Base-by-base conservation (phyloP, 805 yeast genomes). In the Cyberlindnera euphorbiae region DNA sequence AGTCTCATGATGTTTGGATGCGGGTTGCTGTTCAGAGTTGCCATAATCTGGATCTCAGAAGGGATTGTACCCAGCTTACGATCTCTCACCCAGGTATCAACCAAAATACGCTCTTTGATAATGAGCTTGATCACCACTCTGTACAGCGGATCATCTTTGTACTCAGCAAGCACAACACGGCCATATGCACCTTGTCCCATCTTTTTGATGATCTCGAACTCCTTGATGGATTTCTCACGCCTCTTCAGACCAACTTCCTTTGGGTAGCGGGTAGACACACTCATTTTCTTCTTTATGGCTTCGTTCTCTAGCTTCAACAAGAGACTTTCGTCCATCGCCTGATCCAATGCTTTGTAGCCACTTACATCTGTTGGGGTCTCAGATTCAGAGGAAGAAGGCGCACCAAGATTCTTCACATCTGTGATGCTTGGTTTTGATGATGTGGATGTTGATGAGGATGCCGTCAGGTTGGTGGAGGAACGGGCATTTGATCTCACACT, bases 141-240 rank as follows among this genome's bases (percentile, higher is more conserved):
- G 56, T 84, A 80, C 2, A 61, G 60, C 0, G 74, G 70, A 47
- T 83, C 87, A 18, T 70, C 66, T 30, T 71, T 74, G 52, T 81
- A 83, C 56, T 73, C 73, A 4, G 85, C 93, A 17, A 86, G 68
- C 17, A 86, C 81, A 14, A 93, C 98, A 54, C 86, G 85, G 10
- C 98, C 98, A 54, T 93, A 93, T 0, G 97, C 96, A 26, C 98
- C 98, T 58, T 84, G 90, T 1, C 98, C 98, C 78, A 93, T 76
- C 44, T 79, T 76, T 55, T 84, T 82, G 29, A 87, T 30, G 1
- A 84, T 72, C 1, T 64, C 60, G 50, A 86, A 93, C 55, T 88
- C 95, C 0, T 70, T 57, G 44, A 86, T 72, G 42, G 77, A 75
- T 55, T 85, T 85, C 15, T 72, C 77, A 36, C 96, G 71, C 51